Evolutionary conservation across 2,329 filamentous ascomycete genomes (phyloP).

Genomic region (Metarhizium anisopliae): DNA sequence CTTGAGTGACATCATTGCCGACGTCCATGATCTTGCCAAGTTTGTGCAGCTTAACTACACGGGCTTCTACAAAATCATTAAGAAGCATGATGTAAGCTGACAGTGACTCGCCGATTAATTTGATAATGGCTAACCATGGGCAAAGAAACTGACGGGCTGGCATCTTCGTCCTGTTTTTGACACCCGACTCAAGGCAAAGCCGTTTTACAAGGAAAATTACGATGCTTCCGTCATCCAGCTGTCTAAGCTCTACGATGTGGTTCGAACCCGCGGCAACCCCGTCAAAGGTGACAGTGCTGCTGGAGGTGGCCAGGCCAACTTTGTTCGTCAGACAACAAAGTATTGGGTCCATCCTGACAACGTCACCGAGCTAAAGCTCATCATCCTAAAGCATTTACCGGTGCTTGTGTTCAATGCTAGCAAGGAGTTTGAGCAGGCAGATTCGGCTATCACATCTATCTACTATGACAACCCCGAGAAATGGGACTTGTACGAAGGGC

Average conservation of each 20-base stretch:
- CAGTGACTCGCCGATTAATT: not conserved
- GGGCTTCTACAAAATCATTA: constrained; percentile 99
- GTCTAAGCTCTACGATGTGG: constrained; percentile 89
- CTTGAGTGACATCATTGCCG: constrained; percentile 93
- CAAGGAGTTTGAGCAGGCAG: constrained; percentile 87
- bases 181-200: constrained; percentile 85
- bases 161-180: constrained; percentile 94
- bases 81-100: constrained; percentile 83
- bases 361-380: constrained; percentile 94
- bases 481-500: constrained; percentile 90
- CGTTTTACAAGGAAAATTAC: constrained; percentile 99
- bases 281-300: constrained; percentile 86
- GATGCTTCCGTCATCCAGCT: constrained; percentile 92
- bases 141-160: constrained; percentile 87
- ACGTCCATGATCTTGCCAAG: constrained; percentile 95
- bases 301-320: constrained; percentile 87
- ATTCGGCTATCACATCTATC: constrained; percentile 94
- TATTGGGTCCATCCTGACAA: constrained; percentile 99
- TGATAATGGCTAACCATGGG: not conserved
- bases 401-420: constrained; percentile 95
- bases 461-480: constrained; percentile 94
- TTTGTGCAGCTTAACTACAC: constrained; percentile 98
- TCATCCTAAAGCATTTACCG: constrained; percentile 93
- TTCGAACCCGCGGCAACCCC: constrained; percentile 86
- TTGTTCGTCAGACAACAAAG: constrained; percentile 94